Evolutionary conservation across 2,329 filamentous ascomycete genomes (phyloP).

Genomic region (Ceratocystis diversiconidia): DNA sequence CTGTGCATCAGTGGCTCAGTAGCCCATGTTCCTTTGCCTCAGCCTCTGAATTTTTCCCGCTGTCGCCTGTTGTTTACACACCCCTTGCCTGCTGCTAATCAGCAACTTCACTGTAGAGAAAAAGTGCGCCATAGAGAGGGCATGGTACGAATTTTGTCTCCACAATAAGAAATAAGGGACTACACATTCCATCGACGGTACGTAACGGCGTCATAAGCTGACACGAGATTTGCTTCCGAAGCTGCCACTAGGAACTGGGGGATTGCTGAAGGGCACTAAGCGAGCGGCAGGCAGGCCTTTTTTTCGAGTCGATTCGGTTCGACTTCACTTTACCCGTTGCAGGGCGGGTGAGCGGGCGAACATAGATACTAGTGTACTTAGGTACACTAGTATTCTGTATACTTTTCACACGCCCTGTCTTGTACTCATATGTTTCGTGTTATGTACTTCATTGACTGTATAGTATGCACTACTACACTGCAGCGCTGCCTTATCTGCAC

Average conservation of each 20-base stretch:
- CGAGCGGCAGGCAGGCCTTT: background rate
- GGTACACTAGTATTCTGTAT: no score
- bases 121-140: background rate
- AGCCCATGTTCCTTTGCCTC: background rate
- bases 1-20: background rate
- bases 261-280: background rate
- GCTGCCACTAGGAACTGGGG: constrained; percentile 3
- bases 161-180: constrained; percentile 4
- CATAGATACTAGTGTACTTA: no score
- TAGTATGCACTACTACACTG: background rate
- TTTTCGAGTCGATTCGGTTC: background rate
- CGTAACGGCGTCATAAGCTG: constrained; percentile 7
- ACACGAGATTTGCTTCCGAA: constrained; percentile 1
- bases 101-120: no score
- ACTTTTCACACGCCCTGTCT: no score
- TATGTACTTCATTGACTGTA: no score
- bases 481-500: background rate
- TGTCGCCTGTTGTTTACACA: background rate
- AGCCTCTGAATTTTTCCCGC: background rate
- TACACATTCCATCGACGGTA: background rate
- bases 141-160: background rate
- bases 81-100: background rate
- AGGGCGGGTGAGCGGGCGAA: no score
- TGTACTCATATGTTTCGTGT: no score
- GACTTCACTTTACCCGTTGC: no score